Conservation (phyloP, 2,329 filamentous ascomycete genomes). For the Sclerotinia trifoliorum region DNA sequence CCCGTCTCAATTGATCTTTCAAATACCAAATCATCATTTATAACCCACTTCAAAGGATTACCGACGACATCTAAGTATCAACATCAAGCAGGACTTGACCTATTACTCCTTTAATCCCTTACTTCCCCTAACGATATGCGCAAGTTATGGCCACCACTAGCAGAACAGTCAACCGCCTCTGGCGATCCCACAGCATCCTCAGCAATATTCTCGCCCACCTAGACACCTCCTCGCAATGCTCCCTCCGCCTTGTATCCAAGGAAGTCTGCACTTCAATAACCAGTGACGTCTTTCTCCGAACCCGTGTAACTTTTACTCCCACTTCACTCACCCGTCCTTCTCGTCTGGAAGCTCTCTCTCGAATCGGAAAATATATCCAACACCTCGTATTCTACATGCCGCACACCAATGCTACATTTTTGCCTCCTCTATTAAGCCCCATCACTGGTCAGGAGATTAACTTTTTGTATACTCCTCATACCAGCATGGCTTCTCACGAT, state of each 20-base stretch:
- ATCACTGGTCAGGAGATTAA: constrained; percentile 72
- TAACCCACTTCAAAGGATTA: background rate
- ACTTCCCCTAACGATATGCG: constrained; percentile 34
- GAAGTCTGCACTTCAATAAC: constrained; percentile 70
- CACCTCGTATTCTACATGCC: constrained; percentile 75
- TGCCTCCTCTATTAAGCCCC: constrained; percentile 81
- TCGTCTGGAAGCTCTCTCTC: constrained; percentile 69
- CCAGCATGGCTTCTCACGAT: constrained; percentile 59
- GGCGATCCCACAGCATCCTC: constrained; percentile 38
- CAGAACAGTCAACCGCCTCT: constrained; percentile 38
- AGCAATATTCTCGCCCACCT: constrained; percentile 35
- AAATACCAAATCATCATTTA: background rate
- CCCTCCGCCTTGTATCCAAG: constrained; percentile 65
- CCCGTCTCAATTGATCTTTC: background rate
- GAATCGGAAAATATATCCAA: constrained; percentile 76
- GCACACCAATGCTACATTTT: constrained; percentile 74
- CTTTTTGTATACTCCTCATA: constrained; percentile 80
- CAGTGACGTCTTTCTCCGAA: constrained; percentile 65
- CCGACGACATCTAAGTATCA: background rate
- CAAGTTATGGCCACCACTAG: constrained; percentile 39
- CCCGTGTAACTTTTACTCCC: constrained; percentile 68
- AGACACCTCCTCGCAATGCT: constrained; percentile 46
- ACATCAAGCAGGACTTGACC: constrained; percentile 3
- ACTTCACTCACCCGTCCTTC: constrained; percentile 73
- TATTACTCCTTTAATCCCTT: background rate